phyloP scores from a whole-genome alignment of 208 protist genomes.

The Leishmania aethiopica region DNA sequence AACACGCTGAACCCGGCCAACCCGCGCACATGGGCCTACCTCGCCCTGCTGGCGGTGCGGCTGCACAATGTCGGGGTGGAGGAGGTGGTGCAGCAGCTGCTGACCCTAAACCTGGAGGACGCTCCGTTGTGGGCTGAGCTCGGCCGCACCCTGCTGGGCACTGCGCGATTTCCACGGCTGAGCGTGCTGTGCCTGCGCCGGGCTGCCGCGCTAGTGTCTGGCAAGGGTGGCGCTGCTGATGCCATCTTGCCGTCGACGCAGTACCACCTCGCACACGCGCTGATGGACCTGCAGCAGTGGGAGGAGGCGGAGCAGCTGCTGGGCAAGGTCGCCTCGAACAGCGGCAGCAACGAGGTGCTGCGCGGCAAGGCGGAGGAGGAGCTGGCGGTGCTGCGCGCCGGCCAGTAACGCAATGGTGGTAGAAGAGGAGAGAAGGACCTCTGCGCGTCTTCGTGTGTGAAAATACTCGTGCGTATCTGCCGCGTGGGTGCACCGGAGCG shows the following conservation, averaged over 20 bases:
- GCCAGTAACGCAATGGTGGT: conserved; percentile 1
- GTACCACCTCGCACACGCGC: conserved; percentile 72
- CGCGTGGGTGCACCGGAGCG: background rate
- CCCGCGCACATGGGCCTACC: conserved; percentile 87
- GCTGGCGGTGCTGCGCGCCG: conserved; percentile 35
- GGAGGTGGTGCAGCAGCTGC: conserved; percentile 61
- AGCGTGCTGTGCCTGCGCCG: conserved; percentile 65
- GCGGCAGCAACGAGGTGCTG: conserved; percentile 59
- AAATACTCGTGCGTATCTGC: background rate
- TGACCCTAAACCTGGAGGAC: conserved; percentile 66
- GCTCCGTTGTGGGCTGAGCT: conserved; percentile 72
- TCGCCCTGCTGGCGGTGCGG: conserved; percentile 57
- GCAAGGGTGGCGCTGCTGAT: background rate
- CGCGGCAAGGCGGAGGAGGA: conserved; percentile 78
- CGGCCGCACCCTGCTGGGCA: conserved; percentile 62
- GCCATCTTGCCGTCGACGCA: conserved; percentile 32
- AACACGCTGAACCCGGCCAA: conserved; percentile 88
- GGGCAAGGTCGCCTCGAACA: conserved; percentile 31
- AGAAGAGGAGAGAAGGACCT: background rate
- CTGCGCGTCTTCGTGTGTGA: background rate
- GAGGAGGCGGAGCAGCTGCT: conserved; percentile 66
- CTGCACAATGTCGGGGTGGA: conserved; percentile 59
- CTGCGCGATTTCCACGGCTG: conserved; percentile 34
- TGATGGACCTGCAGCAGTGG: conserved; percentile 43
- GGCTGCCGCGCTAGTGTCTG: conserved; percentile 29